Evolutionary conservation across 1,139 yeast genomes (phyloP).

Genomic region (Pichia sp.): DNA sequence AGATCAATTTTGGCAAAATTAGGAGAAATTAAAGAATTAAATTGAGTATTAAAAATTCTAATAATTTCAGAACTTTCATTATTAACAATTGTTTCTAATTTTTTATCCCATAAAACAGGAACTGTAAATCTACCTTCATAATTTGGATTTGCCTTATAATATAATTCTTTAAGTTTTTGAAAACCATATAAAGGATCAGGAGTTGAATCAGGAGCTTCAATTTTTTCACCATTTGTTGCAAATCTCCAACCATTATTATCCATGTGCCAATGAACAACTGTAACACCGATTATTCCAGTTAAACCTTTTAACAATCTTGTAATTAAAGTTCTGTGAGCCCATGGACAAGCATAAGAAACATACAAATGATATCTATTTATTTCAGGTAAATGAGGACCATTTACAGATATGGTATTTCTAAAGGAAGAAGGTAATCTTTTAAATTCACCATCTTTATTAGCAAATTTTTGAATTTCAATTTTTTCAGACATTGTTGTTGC

Average conservation of each 20-base stretch:
- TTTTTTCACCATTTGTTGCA: conserved; percentile 34
- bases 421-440: conserved; percentile 43
- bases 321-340: conserved; percentile 88
- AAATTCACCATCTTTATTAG: conserved; percentile 48
- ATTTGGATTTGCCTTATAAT: conserved; percentile 67
- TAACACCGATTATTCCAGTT: conserved; percentile 52
- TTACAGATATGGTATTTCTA: conserved; percentile 58
- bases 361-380: conserved; percentile 79
- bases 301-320: conserved; percentile 77
- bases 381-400: conserved; percentile 62
- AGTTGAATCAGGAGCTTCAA: conserved; percentile 43
- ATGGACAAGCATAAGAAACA: conserved; percentile 87
- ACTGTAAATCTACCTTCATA: conserved; percentile 84
- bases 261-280: conserved; percentile 87
- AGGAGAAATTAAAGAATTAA: conserved; percentile 48
- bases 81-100: conserved; percentile 74
- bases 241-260: conserved; percentile 87
- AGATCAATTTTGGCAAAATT: conserved; percentile 46
- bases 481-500: conserved; percentile 9
- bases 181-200: conserved; percentile 61
- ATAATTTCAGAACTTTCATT: conserved; percentile 88
- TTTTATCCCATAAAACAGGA: conserved; percentile 88
- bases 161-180: conserved; percentile 60
- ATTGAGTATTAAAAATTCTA: conserved; percentile 71
- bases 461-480: conserved; percentile 32